Percentiles rank a stretch among this genome's conserved stretches.
phyloP scores from a whole-genome alignment of 192 early-diverging fungal species.

The Coemansia sp. region DNA sequence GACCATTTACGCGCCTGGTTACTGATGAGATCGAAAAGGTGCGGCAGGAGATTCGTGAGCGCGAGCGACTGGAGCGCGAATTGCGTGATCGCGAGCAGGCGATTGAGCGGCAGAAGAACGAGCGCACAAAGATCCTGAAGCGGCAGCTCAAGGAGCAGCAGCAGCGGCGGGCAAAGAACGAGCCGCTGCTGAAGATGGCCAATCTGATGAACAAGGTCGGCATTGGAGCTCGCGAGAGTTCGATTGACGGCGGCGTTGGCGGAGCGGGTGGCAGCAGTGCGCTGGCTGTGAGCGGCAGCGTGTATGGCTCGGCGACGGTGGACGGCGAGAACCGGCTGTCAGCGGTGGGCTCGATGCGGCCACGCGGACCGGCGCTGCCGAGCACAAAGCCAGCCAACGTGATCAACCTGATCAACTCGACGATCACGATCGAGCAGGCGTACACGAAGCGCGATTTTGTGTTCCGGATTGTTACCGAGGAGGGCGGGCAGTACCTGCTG shows the following conservation, averaged over 20 bases:
- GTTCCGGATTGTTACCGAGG: slow-evolving; percentile 78
- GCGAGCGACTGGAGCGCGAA: slow-evolving; percentile 63
- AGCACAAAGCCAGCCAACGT: slow-evolving; percentile 65
- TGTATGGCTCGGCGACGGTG: neutral
- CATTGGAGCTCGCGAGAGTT: slow-evolving; percentile 33
- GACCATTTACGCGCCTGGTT: slow-evolving; percentile 55
- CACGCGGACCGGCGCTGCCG: slow-evolving; percentile 50
- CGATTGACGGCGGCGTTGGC: slow-evolving; percentile 21
- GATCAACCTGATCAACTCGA: slow-evolving; percentile 76
- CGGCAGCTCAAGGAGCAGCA: slow-evolving; percentile 57
- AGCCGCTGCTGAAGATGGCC: slow-evolving; percentile 57
- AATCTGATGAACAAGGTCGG: slow-evolving; percentile 54
- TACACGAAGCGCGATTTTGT: slow-evolving; percentile 70
- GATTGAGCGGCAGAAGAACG: slow-evolving; percentile 50
- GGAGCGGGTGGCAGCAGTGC: neutral
- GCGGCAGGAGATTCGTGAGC: slow-evolving; percentile 66
- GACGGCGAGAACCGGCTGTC: slow-evolving; percentile 26
- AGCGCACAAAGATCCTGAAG: slow-evolving; percentile 56
- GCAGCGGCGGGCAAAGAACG: slow-evolving; percentile 57
- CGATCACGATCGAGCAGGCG: slow-evolving; percentile 63
- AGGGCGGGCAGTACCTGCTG: slow-evolving; percentile 75
- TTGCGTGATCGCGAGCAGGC: slow-evolving; percentile 57
- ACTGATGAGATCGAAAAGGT: slow-evolving; percentile 63
- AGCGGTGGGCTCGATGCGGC: slow-evolving; percentile 32
- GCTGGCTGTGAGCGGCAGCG: neutral